Percentiles rank a stretch among this genome's conserved stretches.
Evolutionary conservation across 495 filamentous ascomycete species (phyloP).

Genomic region (Annulohypoxylon moriforme): DNA sequence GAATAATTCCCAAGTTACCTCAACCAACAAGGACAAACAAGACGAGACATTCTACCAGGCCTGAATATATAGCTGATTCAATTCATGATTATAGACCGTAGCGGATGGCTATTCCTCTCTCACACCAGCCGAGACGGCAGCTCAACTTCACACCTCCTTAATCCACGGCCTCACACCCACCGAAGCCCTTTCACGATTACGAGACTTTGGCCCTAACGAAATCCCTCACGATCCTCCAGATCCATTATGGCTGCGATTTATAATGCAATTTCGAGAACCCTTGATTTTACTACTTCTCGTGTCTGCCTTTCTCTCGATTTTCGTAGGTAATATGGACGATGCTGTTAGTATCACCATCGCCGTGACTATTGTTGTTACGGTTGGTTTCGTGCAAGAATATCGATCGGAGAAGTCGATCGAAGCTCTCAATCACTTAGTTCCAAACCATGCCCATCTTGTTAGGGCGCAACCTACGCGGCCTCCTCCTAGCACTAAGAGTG

Average conservation of each 20-base stretch:
- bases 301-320: constrained; percentile 87
- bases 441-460: constrained; percentile 92
- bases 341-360: constrained; percentile 94
- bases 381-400: constrained; percentile 98
- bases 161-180: constrained; percentile 80
- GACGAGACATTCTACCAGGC: not conserved
- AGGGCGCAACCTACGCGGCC: constrained; percentile 62
- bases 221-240: constrained; percentile 93
- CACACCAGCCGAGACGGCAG: constrained; percentile 79
- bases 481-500: constrained; percentile 46
- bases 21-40: not conserved
- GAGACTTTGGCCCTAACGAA: constrained; percentile 90
- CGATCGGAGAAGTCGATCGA: constrained; percentile 97
- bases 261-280: constrained; percentile 96
- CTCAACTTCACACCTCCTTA: constrained; percentile 83
- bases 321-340: constrained; percentile 96
- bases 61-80: constrained; percentile 20
- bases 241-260: constrained; percentile 91
- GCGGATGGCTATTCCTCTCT: constrained; percentile 69
- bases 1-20: constrained; percentile 19
- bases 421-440: constrained; percentile 91
- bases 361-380: constrained; percentile 95
- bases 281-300: constrained; percentile 88
- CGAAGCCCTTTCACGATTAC: constrained; percentile 81
- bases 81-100: constrained; percentile 48